Base-by-base conservation (phyloP, 176 grass and related monocot genomes). In the Hsuehochloa calcarea region DNA sequence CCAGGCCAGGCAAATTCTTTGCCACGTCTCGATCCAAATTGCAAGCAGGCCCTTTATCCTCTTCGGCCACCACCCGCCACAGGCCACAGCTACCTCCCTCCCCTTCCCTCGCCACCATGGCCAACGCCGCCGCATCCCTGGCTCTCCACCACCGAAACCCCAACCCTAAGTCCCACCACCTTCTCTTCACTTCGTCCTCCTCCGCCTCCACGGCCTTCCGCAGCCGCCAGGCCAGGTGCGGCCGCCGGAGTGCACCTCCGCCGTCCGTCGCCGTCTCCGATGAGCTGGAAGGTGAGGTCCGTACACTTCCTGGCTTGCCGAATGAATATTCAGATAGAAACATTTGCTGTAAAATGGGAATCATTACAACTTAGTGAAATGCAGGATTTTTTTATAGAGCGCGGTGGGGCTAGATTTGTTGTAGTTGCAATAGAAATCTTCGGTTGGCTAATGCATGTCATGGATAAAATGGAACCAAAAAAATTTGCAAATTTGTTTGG, bases 261-360 rank as follows among this genome's bases (percentile, higher is more conserved):
- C 45, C 20, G 29, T 25, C 46, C 63, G 63, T 46, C 63, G 61
- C 44, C 62, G 62, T 26, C 63, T 19, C 62, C 44, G 61, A 27
- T 66, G 79, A 41, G 50, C 31, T 81, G 27, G 64, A 81, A 81
- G 79, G 79, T 81, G 79, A 81, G 79, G 64, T 81, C 31, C 27
- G 78, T 81, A n/a, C 44, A 5, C 27, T 49, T 67, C 75, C 39
- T 78, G 60, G 4, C 22, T 77, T 41, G 23, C n/a, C 44, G 5
- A 19, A 54, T 54, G 49, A 51, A 17, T 54, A 51, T 38, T 38
- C 61, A 51, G 0, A 35, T 67, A 60, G 54, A 40, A 77, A 55
- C 49, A 54, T 54, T 17, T 54, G 51, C 16, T 54, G 17, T 54
- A 54, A 54, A 19, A 54, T 19, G 5, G 5, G 51, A 54, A 54